These are phyloP conservation scores for Psilocybe cyanescens DNA, from an alignment of 768 basidiomycete species.

Conservation along the genomic window DNA sequence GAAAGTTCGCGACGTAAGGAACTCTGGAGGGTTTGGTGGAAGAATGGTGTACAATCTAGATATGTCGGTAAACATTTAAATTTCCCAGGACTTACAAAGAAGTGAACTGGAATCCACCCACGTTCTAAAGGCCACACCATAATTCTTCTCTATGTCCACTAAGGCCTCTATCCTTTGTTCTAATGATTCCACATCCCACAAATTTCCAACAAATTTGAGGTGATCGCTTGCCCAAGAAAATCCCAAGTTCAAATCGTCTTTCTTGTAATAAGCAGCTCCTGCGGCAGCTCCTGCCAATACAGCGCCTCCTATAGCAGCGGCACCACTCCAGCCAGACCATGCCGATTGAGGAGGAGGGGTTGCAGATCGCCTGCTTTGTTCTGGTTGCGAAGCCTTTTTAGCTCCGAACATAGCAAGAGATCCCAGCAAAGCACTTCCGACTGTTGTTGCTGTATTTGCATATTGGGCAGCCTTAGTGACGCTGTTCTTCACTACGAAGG, in stretches of 20 bases:
- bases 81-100: not conserved
- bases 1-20: slow-evolving; percentile 71
- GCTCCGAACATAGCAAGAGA: slow-evolving; percentile 56
- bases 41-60: slow-evolving; percentile 80
- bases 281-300: slow-evolving; percentile 82
- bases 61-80: not conserved
- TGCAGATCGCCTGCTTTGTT: slow-evolving; percentile 21
- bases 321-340: slow-evolving; percentile 30
- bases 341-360: slow-evolving; percentile 21
- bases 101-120: slow-evolving; percentile 38
- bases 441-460: slow-evolving; percentile 63
- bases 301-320: slow-evolving; percentile 66
- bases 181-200: slow-evolving; percentile 81
- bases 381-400: slow-evolving; percentile 38
- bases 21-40: slow-evolving; percentile 66
- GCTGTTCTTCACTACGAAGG: slow-evolving; percentile 82
- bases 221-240: slow-evolving; percentile 85
- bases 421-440: slow-evolving; percentile 65
- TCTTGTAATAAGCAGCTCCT: slow-evolving; percentile 81
- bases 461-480: slow-evolving; percentile 77
- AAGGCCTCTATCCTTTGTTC: slow-evolving; percentile 64
- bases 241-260: slow-evolving; percentile 72
- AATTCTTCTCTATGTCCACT: slow-evolving; percentile 58
- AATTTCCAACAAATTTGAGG: slow-evolving; percentile 83
- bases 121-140: slow-evolving; percentile 76